A percentile compares a stretch with the other conserved stretches of the same genome.
Evolutionary conservation across 2,329 filamentous ascomycete species (phyloP).

Genomic region (Metarhizium album): DNA sequence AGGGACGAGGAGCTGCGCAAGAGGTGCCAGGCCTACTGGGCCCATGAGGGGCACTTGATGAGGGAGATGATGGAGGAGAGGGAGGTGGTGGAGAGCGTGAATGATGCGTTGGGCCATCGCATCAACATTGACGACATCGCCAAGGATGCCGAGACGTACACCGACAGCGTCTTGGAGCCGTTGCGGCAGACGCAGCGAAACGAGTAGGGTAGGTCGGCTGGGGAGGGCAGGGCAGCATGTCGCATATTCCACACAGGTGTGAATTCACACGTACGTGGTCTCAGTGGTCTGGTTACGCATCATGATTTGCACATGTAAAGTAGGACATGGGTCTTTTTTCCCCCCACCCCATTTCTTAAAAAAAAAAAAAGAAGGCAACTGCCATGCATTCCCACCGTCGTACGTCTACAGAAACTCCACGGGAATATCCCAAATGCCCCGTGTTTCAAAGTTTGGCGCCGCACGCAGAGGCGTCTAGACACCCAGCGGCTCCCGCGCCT

Average conservation of each 20-base stretch:
- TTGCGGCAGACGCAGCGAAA: conserved; percentile 14
- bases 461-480: neutral
- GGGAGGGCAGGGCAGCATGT: too few species aligned
- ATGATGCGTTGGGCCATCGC: conserved; percentile 52
- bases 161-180: conserved; percentile 30
- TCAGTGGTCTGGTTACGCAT: neutral
- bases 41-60: conserved; percentile 62
- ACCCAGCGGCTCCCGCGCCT: too few species aligned
- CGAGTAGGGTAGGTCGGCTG: too few species aligned
- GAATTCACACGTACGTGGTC: neutral
- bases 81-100: conserved; percentile 61
- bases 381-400: neutral
- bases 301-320: neutral
- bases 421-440: neutral
- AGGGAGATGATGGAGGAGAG: conserved; percentile 67
- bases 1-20: conserved; percentile 61
- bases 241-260: neutral
- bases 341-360: too few species aligned
- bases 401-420: conserved; percentile 1
- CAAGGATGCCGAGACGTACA: conserved; percentile 53
- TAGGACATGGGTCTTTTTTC: neutral
- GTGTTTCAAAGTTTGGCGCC: conserved; percentile 6
- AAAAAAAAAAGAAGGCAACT: neutral
- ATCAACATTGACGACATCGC: conserved; percentile 52
- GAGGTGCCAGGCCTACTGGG: conserved; percentile 66